Evolutionary conservation across 106 monocot genomes (phyloP), one percentile per base, ranked within the genome.

Genomic region (Dendrobium nobile): DNA sequence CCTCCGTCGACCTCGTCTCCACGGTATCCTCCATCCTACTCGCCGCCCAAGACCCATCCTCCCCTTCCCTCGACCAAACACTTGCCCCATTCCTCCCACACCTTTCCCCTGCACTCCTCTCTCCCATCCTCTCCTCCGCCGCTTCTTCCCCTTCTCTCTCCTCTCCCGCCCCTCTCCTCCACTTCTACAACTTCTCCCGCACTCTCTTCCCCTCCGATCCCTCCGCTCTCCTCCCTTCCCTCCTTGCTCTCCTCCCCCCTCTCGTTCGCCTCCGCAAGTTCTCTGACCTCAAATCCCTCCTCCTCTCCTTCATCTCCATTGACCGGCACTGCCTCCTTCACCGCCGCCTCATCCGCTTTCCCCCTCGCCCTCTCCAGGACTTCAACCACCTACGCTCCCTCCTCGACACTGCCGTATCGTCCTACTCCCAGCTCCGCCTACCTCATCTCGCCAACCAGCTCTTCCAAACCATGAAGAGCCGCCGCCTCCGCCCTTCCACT

Each of bases 361-460:
- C 74, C 43, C 74, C 74, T 43, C 26, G 76, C 26, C 76, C 76
- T 47, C 26, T 76, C n/a, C 17, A 24, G 7, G 47, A 76, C 24
- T 41, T 37, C 47, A 19, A 51, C 11, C n/a, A 47, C 54, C 79
- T 82, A 20, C 72, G 83, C 27, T 24, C 83, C 43, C 90, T 92
- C 41, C 82, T 89, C 45, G 89, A 91, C 87, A 82, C 82, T 54
- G 84, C 94, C 83, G 37, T 94, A 83, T 61, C 85, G 48, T 86
- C 85, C 77, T 95, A 88, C 81, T 45, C 86, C 56, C 33, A 67
- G 27, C 78, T 81, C 85, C 61, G 72, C 68, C 87, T 33, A 26
- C 85, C 88, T 54, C 78, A 90, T 45, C 85, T 88, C 48, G 76
- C 76, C 42, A 13, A 65, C 31, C 91, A 88, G 76, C 72, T 95